Evolutionary conservation across 2,329 filamentous ascomycete species (phyloP).

Genomic region (Cadophora malorum): DNA sequence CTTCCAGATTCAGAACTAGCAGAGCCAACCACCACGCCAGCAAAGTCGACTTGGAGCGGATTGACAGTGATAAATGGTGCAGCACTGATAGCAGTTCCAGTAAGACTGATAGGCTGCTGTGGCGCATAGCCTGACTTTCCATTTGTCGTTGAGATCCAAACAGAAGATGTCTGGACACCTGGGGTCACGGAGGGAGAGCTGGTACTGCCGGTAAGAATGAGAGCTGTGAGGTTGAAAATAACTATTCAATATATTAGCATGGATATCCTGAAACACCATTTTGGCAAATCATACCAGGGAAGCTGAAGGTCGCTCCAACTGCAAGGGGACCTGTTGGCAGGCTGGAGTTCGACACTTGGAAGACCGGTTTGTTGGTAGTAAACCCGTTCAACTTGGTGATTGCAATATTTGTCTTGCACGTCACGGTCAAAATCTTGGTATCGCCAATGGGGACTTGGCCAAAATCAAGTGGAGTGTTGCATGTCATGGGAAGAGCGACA

Average conservation of each 20-base stretch:
- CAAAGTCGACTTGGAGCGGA: constrained; percentile 46
- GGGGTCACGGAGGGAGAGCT: constrained; percentile 31
- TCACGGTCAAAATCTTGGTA: constrained; percentile 37
- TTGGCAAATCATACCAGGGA: constrained; percentile 31
- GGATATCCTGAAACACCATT: background rate
- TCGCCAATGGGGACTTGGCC: constrained; percentile 43
- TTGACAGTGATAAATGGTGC: constrained; percentile 42
- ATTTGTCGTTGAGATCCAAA: constrained; percentile 47
- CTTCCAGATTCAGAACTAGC: constrained; percentile 34
- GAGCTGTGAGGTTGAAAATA: constrained; percentile 42
- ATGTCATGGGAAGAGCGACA: constrained; percentile 47
- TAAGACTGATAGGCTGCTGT: constrained; percentile 44
- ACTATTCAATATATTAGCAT: constrained; percentile 26
- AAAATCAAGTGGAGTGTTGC: constrained; percentile 47
- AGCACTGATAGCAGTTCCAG: constrained; percentile 45
- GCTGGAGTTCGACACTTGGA: constrained; percentile 41
- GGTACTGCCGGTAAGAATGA: constrained; percentile 27
- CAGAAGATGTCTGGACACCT: constrained; percentile 43
- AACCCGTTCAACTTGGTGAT: constrained; percentile 44
- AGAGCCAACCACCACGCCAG: constrained; percentile 44
- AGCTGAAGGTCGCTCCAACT: constrained; percentile 43
- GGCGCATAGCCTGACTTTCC: constrained; percentile 44
- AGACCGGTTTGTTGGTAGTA: constrained; percentile 42
- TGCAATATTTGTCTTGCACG: constrained; percentile 45
- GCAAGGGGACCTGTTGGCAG: constrained; percentile 43